Conservation (phyloP, 2,329 filamentous ascomycete genomes). For the Pseudocercospora fuligena region DNA sequence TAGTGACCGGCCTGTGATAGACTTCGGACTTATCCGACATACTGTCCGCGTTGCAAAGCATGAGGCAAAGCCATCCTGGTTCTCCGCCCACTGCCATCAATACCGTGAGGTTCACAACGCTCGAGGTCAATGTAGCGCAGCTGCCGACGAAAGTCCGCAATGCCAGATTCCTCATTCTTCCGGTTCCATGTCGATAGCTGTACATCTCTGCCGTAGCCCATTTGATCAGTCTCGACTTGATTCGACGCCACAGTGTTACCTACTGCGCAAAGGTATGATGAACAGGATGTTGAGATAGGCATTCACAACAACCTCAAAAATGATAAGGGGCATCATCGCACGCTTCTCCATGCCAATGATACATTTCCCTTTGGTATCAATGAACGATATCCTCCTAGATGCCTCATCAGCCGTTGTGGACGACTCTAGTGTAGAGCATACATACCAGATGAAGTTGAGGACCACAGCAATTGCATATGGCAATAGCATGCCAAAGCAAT, state of each 20-base stretch:
- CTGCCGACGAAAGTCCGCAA: conserved; percentile 24
- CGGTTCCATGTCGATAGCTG: conserved; percentile 22
- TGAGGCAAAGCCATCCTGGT: conserved; percentile 23
- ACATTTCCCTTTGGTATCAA: conserved; percentile 19
- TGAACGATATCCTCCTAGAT: conserved; percentile 21
- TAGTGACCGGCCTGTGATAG: background rate
- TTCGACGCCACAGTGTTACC: background rate
- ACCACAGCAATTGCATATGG: conserved; percentile 22
- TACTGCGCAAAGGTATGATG: conserved; percentile 24
- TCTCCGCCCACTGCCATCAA: conserved; percentile 21
- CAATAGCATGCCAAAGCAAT: conserved; percentile 25
- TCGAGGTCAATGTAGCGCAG: conserved; percentile 22
- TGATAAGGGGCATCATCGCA: conserved; percentile 23
- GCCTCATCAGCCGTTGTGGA: background rate
- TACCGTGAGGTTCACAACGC: conserved; percentile 24
- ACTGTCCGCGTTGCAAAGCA: conserved; percentile 26
- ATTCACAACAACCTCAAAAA: conserved; percentile 25
- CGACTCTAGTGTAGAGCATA: background rate
- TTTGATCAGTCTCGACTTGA: background rate
- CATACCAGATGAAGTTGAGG: conserved; percentile 23
- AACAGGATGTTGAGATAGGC: conserved; percentile 24
- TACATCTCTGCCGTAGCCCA: conserved; percentile 18
- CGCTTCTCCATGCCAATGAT: conserved; percentile 20
- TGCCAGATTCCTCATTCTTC: conserved; percentile 21
- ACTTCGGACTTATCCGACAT: background rate